A percentile compares a stretch with the other conserved stretches of the same genome.
These are phyloP conservation scores for Aspergillus nanangensis DNA, from an alignment of 495 filamentous ascomycete species.

Conservation along the genomic window DNA sequence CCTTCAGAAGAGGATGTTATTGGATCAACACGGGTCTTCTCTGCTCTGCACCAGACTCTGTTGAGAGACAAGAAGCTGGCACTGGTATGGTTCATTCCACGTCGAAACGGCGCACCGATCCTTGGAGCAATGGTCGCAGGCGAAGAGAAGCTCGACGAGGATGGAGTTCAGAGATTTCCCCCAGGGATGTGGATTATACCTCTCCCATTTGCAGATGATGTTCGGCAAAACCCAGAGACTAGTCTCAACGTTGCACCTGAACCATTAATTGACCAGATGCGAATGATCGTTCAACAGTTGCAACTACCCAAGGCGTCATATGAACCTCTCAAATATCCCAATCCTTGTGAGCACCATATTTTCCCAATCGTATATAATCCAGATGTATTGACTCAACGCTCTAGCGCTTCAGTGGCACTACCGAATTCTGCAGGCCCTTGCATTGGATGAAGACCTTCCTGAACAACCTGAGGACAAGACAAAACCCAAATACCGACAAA, in stretches of 20 bases:
- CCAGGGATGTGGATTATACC: constrained; percentile 87
- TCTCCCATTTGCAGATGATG: constrained; percentile 87
- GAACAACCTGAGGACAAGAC: constrained; percentile 79
- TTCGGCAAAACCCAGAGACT: constrained; percentile 66
- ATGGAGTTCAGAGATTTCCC: constrained; percentile 64
- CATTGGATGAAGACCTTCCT: constrained; percentile 87
- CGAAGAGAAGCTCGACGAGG: constrained; percentile 59
- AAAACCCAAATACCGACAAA: constrained; percentile 73
- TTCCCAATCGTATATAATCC: too few species aligned
- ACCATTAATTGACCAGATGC: constrained; percentile 73
- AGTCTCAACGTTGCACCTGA: constrained; percentile 58
- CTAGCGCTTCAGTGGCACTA: constrained; percentile 93
- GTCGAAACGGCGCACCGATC: constrained; percentile 70
- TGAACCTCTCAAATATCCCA: constrained; percentile 83
- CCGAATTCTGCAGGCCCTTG: constrained; percentile 85
- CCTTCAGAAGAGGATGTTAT: constrained; percentile 86
- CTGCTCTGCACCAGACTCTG: constrained; percentile 85
- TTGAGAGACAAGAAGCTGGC: constrained; percentile 71
- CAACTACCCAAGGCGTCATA: constrained; percentile 85
- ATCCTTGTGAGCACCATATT: constrained; percentile 69
- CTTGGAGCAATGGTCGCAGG: constrained; percentile 81
- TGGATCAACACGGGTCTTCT: constrained; percentile 88
- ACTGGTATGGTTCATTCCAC: constrained; percentile 84
- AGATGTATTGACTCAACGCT: not conserved
- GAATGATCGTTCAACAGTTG: constrained; percentile 73